Evolutionary conservation across 1,284 basidiomycete species (phyloP).

Genomic region (Sanghuangporus sanghuang): DNA sequence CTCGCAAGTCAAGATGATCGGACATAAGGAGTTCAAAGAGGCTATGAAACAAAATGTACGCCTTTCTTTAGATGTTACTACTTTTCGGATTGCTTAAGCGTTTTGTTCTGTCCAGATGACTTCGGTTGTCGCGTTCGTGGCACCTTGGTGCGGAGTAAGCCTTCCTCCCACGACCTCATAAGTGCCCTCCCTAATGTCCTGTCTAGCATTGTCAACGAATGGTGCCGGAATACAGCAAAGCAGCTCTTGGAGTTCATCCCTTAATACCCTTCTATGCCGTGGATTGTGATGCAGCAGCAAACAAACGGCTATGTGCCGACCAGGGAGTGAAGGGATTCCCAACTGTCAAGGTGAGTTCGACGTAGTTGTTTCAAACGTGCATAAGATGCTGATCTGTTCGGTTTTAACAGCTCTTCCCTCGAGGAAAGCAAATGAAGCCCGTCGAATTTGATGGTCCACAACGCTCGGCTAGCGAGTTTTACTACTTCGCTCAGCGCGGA

Average conservation of each 20-base stretch:
- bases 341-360: constrained; percentile 65
- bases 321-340: constrained; percentile 92
- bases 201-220: constrained; percentile 82
- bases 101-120: constrained; percentile 46
- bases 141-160: constrained; percentile 84
- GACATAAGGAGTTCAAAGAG: constrained; percentile 67
- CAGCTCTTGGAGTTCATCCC: constrained; percentile 74
- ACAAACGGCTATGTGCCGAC: constrained; percentile 78
- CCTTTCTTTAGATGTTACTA: background rate
- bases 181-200: background rate
- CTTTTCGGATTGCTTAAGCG: background rate
- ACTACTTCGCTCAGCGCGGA: constrained; percentile 71
- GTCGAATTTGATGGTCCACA: constrained; percentile 69
- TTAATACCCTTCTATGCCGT: constrained; percentile 87
- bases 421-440: constrained; percentile 59
- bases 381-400: background rate
- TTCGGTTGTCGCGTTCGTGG: constrained; percentile 81
- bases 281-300: constrained; percentile 84
- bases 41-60: constrained; percentile 75
- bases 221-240: constrained; percentile 82
- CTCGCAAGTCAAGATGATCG: constrained; percentile 71
- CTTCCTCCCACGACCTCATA: background rate
- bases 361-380: constrained; percentile 3
- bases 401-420: constrained; percentile 60
- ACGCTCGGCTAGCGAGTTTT: constrained; percentile 69